Conservation (phyloP, 495 filamentous ascomycete species). For the Penicillium atrosanguineum region DNA sequence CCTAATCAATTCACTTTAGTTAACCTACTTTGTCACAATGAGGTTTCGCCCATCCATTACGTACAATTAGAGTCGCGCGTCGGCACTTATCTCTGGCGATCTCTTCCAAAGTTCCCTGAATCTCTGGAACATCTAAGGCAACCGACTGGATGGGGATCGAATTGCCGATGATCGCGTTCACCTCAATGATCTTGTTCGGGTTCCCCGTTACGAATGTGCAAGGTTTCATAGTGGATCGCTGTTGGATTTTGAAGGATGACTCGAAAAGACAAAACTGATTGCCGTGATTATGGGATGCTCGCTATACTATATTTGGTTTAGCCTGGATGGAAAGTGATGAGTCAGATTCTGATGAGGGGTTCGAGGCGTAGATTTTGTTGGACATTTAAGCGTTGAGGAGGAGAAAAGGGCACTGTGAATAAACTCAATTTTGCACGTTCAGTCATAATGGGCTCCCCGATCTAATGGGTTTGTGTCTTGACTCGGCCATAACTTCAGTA, state of each 20-base stretch:
- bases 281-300: conserved; percentile 26
- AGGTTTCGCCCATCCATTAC: background rate
- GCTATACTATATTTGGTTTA: too few relatives aligned
- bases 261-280: background rate
- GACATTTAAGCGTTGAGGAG: too few relatives aligned
- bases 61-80: conserved; percentile 64
- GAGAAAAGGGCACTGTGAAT: too few relatives aligned
- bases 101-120: conserved; percentile 80
- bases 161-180: conserved; percentile 68
- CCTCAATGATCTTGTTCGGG: conserved; percentile 75
- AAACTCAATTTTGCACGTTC: too few relatives aligned
- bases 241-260: background rate
- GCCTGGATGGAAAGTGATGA: too few relatives aligned
- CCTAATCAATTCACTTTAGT: conserved; percentile 35
- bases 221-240: conserved; percentile 14
- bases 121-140: conserved; percentile 68
- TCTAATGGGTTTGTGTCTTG: too few relatives aligned
- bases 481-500: too few relatives aligned
- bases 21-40: background rate
- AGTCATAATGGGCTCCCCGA: too few relatives aligned
- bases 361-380: too few relatives aligned
- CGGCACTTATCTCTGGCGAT: conserved; percentile 74
- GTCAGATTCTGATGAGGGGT: too few relatives aligned
- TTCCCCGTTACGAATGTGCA: conserved; percentile 77
- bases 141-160: conserved; percentile 60